Conservation (phyloP, 768 basidiomycete genomes). For the Postia placenta region DNA sequence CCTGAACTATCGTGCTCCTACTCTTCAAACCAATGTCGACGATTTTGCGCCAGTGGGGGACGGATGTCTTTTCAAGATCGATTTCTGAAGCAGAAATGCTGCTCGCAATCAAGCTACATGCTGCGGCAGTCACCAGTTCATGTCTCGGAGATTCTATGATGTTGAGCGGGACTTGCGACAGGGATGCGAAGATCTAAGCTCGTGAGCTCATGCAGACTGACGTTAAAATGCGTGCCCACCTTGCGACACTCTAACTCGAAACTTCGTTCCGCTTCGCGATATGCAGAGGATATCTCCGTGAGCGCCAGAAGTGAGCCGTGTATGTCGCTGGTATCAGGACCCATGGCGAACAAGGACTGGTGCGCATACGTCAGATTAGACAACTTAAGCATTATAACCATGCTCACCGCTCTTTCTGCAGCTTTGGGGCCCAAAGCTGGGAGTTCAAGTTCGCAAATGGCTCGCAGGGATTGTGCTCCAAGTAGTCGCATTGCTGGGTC, state of each 20-base stretch:
- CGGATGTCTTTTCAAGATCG: slow-evolving; percentile 25
- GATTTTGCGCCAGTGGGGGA: slow-evolving; percentile 61
- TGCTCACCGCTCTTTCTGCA: slow-evolving; percentile 46
- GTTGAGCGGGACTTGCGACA: slow-evolving; percentile 52
- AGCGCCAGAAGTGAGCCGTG: slow-evolving; percentile 81
- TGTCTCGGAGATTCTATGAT: slow-evolving; percentile 60
- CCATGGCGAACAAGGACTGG: slow-evolving; percentile 52
- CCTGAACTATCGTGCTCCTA: slow-evolving; percentile 57
- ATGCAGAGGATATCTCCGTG: slow-evolving; percentile 65
- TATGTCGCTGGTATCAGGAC: slow-evolving; percentile 61
- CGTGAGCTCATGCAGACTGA: too few species aligned
- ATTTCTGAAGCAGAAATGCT: slow-evolving; percentile 57
- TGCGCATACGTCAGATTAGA: too few species aligned
- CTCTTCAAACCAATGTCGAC: slow-evolving; percentile 72
- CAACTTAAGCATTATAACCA: background rate
- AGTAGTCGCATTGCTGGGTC: slow-evolving; percentile 74
- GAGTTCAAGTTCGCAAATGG: slow-evolving; percentile 60
- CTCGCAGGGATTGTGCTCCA: slow-evolving; percentile 68
- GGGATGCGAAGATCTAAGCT: slow-evolving; percentile 64
- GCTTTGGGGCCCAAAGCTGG: slow-evolving; percentile 43
- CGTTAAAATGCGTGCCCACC: too few species aligned
- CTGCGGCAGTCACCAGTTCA: slow-evolving; percentile 63
- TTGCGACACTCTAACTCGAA: slow-evolving; percentile 26
- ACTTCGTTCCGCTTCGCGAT: slow-evolving; percentile 23
- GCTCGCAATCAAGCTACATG: slow-evolving; percentile 64